phyloP scores from a whole-genome alignment of 345 rosid species.

The Noccaea bulbosa region DNA sequence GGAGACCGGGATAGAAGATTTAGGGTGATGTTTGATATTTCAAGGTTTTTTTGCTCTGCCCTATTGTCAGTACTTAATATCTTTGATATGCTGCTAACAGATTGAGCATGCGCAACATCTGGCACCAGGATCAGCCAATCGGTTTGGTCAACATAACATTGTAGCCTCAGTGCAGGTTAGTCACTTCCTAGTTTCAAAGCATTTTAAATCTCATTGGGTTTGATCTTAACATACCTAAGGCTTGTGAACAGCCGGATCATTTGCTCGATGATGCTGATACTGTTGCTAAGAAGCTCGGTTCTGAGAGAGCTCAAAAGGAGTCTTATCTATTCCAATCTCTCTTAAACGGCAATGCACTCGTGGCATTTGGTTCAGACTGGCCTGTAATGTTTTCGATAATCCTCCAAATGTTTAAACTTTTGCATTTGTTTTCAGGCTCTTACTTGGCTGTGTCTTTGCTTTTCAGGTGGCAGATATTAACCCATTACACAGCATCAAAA shows the following conservation, averaged over 20 bases:
- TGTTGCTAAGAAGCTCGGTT: slow-evolving; percentile 75
- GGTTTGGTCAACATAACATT: slow-evolving; percentile 71
- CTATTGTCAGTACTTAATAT: slow-evolving; percentile 8
- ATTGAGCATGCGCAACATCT: slow-evolving; percentile 95
- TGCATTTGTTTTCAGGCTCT: background rate
- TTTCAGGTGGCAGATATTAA: slow-evolving; percentile 66
- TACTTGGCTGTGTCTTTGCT: slow-evolving; percentile 16
- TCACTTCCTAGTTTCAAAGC: slow-evolving; percentile 18
- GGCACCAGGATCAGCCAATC: slow-evolving; percentile 59
- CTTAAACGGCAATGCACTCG: slow-evolving; percentile 56
- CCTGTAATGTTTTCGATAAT: slow-evolving; percentile 63
- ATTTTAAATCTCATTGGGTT: background rate
- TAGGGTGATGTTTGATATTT: slow-evolving; percentile 60
- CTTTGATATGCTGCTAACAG: slow-evolving; percentile 47
- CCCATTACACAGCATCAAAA: slow-evolving; percentile 68
- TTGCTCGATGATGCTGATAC: slow-evolving; percentile 81
- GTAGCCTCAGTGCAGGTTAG: slow-evolving; percentile 87
- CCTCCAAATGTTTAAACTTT: background rate
- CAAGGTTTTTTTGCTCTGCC: background rate
- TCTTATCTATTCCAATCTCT: slow-evolving; percentile 72
- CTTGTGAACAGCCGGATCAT: slow-evolving; percentile 80
- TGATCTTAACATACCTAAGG: slow-evolving; percentile 21
- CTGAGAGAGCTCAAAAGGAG: slow-evolving; percentile 65
- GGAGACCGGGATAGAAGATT: slow-evolving; percentile 84
- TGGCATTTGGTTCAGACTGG: slow-evolving; percentile 97